Percentiles rank a stretch among this genome's conserved stretches.
Conservation (phyloP, 2,329 filamentous ascomycete species). For the Xylaria sp. region DNA sequence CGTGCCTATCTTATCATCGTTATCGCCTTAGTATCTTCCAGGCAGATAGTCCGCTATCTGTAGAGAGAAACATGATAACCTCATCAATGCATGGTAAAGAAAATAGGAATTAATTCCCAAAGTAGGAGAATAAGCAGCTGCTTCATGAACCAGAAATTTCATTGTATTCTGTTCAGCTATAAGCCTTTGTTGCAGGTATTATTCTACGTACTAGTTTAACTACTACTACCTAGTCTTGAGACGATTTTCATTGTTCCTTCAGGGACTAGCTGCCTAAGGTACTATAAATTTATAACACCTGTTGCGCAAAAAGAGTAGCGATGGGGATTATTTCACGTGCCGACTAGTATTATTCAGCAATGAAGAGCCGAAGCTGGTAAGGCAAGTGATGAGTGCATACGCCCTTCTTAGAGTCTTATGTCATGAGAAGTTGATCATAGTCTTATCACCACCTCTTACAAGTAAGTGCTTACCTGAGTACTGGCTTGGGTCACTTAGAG, state of each 20-base stretch:
- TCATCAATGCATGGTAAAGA: too few relatives aligned
- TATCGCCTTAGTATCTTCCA: neutral
- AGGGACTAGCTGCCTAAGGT: too few relatives aligned
- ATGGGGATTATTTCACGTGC: neutral
- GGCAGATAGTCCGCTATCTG: too few relatives aligned
- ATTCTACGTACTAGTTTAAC: too few relatives aligned
- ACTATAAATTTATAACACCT: neutral
- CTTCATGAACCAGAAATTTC: too few relatives aligned
- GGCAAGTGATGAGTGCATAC: neutral
- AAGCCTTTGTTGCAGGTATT: too few relatives aligned
- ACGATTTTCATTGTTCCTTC: too few relatives aligned
- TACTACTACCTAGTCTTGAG: too few relatives aligned
- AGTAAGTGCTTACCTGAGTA: slow-evolving; percentile 4
- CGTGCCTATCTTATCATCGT: neutral
- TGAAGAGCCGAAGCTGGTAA: neutral
- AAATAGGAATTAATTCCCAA: too few relatives aligned
- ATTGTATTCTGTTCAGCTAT: too few relatives aligned
- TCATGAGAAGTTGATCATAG: slow-evolving; percentile 20
- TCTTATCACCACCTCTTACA: slow-evolving; percentile 1
- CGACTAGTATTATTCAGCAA: neutral
- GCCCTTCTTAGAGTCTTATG: slow-evolving; percentile 4
- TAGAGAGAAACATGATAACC: too few relatives aligned
- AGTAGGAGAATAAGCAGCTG: too few relatives aligned
- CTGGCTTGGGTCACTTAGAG: neutral
- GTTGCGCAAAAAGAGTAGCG: neutral